These are phyloP conservation scores for Atractiella rhizophila DNA, from an alignment of 768 basidiomycete genomes.

Conservation along the genomic window DNA sequence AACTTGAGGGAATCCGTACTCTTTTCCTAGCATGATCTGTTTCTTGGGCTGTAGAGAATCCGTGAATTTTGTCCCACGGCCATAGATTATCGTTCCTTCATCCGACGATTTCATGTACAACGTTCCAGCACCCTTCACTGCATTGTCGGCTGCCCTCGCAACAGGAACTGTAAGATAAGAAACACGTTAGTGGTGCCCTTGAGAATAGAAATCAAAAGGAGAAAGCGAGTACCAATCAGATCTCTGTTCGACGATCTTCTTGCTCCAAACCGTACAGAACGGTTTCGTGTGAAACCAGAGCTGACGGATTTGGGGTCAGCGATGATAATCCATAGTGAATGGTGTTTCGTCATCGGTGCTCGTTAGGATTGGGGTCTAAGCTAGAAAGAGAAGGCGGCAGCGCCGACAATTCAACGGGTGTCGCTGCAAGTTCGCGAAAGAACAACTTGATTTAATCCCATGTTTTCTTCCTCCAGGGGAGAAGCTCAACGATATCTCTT, in stretches of 20 bases:
- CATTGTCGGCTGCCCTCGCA: conserved; percentile 64
- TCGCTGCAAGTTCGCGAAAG: too few species aligned
- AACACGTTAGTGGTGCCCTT: too few species aligned
- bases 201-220: conserved; percentile 5
- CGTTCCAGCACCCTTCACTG: conserved; percentile 43
- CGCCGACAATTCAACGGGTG: too few species aligned
- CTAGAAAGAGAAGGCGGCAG: too few species aligned
- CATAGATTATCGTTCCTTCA: conserved; percentile 53
- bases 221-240: too few species aligned
- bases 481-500: too few species aligned
- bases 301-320: neutral
- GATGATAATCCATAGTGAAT: too few species aligned
- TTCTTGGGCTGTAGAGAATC: conserved; percentile 45
- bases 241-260: neutral
- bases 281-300: neutral
- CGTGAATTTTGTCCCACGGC: conserved; percentile 53
- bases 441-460: too few species aligned
- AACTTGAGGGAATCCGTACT: conserved; percentile 45
- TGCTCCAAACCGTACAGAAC: neutral
- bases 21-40: conserved; percentile 69
- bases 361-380: too few species aligned
- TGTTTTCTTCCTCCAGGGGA: too few species aligned
- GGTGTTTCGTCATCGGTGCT: too few species aligned
- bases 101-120: conserved; percentile 37
- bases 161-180: conserved; percentile 48